phyloP scores from a whole-genome alignment of 225 moss, liverwort and hornwort species.

The Marchantia paleacea region DNA sequence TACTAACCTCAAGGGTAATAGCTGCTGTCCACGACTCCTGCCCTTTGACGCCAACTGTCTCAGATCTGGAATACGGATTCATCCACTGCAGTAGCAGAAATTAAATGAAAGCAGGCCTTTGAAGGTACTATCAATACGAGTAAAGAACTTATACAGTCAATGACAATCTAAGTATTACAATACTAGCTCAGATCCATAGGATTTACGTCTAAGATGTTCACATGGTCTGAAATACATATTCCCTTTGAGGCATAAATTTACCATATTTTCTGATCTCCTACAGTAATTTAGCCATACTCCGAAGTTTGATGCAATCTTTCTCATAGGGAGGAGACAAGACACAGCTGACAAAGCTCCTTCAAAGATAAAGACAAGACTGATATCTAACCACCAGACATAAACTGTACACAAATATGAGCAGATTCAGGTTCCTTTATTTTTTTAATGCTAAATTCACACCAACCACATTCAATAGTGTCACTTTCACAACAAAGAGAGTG shows the following conservation, averaged over 20 bases:
- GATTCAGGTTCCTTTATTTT: not conserved
- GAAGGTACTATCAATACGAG: not conserved
- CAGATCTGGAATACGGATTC: slow-evolving; percentile 64
- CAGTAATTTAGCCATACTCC: not conserved
- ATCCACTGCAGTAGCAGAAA: slow-evolving; percentile 63
- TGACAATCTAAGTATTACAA: not conserved
- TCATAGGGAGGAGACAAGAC: not conserved
- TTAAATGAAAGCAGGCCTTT: no score
- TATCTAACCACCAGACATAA: not conserved
- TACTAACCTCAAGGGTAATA: slow-evolving; percentile 75
- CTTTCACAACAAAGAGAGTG: not conserved
- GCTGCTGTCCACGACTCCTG: slow-evolving; percentile 69
- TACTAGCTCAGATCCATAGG: not conserved
- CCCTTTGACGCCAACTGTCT: slow-evolving; percentile 57
- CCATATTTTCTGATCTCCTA: no score
- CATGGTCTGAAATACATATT: not conserved
- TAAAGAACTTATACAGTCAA: not conserved
- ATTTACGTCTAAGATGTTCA: not conserved
- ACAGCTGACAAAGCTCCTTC: not conserved
- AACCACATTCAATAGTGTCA: not conserved
- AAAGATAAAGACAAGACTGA: not conserved
- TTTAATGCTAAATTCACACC: not conserved
- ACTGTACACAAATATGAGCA: not conserved
- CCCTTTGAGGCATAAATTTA: not conserved
- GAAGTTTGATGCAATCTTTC: not conserved